phyloP scores from a whole-genome alignment of 768 basidiomycete species.

The Amylocystis lapponica region DNA sequence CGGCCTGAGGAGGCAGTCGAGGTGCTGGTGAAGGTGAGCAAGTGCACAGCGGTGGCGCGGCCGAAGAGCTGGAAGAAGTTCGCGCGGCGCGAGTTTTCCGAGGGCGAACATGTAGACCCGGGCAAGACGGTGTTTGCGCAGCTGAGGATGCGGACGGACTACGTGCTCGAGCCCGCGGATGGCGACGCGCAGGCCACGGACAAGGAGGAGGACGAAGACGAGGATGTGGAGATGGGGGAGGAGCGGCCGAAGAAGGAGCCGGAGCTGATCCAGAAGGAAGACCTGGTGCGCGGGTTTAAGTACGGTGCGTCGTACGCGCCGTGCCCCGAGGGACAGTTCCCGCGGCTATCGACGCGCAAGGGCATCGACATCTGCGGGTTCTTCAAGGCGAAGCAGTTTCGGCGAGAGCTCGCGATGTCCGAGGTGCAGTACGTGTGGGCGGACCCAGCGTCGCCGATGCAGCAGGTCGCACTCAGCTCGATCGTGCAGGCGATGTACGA shows the following conservation, averaged over 20 bases:
- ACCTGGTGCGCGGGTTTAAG: slow-evolving; percentile 78
- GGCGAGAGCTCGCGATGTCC: slow-evolving; percentile 75
- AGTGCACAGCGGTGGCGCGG: slow-evolving; percentile 66
- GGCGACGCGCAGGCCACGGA: slow-evolving; percentile 14
- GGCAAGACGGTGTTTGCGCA: slow-evolving; percentile 35
- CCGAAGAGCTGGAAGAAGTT: slow-evolving; percentile 82
- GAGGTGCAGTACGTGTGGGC: slow-evolving; percentile 87
- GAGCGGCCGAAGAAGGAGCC: slow-evolving; percentile 45
- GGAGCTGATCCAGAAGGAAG: too few species aligned
- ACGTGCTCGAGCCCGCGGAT: slow-evolving; percentile 41
- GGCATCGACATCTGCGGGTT: slow-evolving; percentile 90
- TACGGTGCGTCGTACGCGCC: slow-evolving; percentile 88
- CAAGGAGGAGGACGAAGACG: slow-evolving; percentile 18
- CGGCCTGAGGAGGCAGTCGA: slow-evolving; percentile 68
- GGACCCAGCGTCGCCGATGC: slow-evolving; percentile 53
- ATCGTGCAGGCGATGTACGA: slow-evolving; percentile 76
- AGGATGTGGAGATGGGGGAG: slow-evolving; percentile 32
- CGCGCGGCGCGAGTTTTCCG: slow-evolving; percentile 32
- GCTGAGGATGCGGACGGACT: slow-evolving; percentile 45
- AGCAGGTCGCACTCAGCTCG: slow-evolving; percentile 84
- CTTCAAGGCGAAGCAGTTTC: slow-evolving; percentile 65
- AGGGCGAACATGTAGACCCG: slow-evolving; percentile 31
- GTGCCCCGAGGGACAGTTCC: slow-evolving; percentile 81
- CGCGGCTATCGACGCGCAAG: slow-evolving; percentile 62
- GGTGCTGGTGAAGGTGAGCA: slow-evolving; percentile 68